Evolutionary conservation across 179 eudicot genomes (phyloP).

Genomic region (Vitellaria paradoxa): DNA sequence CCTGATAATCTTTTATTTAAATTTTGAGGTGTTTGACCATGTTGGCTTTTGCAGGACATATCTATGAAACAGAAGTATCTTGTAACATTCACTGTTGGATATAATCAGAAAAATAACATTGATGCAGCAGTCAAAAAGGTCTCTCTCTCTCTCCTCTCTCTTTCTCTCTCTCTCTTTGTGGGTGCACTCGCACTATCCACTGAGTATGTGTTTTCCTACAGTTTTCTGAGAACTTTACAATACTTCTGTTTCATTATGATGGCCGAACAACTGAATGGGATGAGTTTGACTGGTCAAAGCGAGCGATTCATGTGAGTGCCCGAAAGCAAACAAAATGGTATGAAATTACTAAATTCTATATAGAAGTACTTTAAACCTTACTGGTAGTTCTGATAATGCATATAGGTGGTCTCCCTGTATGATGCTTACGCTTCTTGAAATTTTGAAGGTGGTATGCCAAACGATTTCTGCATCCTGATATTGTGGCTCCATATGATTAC

Average conservation of each 20-base stretch:
- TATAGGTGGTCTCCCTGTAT: neutral
- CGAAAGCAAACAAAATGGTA: constrained; percentile 88
- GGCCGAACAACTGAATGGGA: constrained; percentile 86
- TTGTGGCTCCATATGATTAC: constrained; percentile 79
- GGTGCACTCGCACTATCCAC: too few species aligned
- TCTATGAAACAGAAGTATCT: constrained; percentile 62
- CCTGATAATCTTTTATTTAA: neutral
- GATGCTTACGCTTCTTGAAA: neutral
- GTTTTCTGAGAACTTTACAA: constrained; percentile 82
- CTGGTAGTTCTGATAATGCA: constrained; percentile 1
- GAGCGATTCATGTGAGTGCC: constrained; percentile 79
- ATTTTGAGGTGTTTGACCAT: neutral
- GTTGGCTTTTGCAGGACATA: constrained; percentile 56
- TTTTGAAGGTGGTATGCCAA: constrained; percentile 79
- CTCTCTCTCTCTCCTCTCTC: neutral
- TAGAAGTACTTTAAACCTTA: neutral
- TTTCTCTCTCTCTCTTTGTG: constrained; percentile 8
- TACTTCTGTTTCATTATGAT: constrained; percentile 84
- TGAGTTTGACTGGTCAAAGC: constrained; percentile 89
- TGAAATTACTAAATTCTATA: constrained; percentile 18
- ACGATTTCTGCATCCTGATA: constrained; percentile 82
- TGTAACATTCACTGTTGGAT: constrained; percentile 84
- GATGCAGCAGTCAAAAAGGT: constrained; percentile 89
- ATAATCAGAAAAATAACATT: constrained; percentile 57
- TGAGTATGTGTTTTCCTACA: constrained; percentile 23